These are phyloP conservation scores for Tetrapyrgos nigripes DNA, from an alignment of 1,284 basidiomycete species.

Conservation along the genomic window DNA sequence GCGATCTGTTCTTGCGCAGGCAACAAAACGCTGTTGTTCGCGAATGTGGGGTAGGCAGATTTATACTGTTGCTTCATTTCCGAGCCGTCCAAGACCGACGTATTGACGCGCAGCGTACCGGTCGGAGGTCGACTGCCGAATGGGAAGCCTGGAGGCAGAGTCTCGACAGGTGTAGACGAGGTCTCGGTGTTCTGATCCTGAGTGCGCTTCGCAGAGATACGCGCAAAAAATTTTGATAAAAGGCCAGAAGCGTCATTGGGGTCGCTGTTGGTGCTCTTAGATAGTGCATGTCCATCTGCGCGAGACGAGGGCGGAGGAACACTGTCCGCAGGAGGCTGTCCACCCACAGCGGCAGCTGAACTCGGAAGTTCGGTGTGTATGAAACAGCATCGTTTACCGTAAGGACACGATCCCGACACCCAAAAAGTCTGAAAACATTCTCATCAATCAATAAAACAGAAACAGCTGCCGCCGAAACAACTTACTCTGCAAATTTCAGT, in stretches of 20 bases:
- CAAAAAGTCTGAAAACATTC: slow-evolving; percentile 73
- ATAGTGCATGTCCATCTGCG: slow-evolving; percentile 68
- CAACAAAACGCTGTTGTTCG: slow-evolving; percentile 73
- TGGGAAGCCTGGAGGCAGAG: slow-evolving; percentile 48
- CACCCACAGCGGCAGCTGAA: slow-evolving; percentile 37
- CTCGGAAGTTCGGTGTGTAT: slow-evolving; percentile 84
- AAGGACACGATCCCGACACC: slow-evolving; percentile 90
- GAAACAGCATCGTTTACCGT: slow-evolving; percentile 90
- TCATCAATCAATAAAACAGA: slow-evolving; percentile 19
- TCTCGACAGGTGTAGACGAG: slow-evolving; percentile 52
- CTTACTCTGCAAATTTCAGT: slow-evolving; percentile 89
- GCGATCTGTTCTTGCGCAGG: slow-evolving; percentile 64
- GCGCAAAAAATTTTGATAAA: slow-evolving; percentile 72
- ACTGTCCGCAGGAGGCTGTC: slow-evolving; percentile 53
- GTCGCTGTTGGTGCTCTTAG: slow-evolving; percentile 76
- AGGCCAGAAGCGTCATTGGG: slow-evolving; percentile 75
- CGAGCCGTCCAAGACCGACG: slow-evolving; percentile 65
- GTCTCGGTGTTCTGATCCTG: slow-evolving; percentile 47
- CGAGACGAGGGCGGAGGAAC: slow-evolving; percentile 53
- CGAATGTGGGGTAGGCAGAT: slow-evolving; percentile 80
- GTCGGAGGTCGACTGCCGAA: slow-evolving; percentile 66
- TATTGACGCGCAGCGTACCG: slow-evolving; percentile 75
- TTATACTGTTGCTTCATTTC: slow-evolving; percentile 73
- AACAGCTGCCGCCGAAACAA: slow-evolving; percentile 24
- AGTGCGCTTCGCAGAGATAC: slow-evolving; percentile 71